phyloP scores from a whole-genome alignment of 352 stramenopile species.

The Globisporangium recalcitrans region DNA sequence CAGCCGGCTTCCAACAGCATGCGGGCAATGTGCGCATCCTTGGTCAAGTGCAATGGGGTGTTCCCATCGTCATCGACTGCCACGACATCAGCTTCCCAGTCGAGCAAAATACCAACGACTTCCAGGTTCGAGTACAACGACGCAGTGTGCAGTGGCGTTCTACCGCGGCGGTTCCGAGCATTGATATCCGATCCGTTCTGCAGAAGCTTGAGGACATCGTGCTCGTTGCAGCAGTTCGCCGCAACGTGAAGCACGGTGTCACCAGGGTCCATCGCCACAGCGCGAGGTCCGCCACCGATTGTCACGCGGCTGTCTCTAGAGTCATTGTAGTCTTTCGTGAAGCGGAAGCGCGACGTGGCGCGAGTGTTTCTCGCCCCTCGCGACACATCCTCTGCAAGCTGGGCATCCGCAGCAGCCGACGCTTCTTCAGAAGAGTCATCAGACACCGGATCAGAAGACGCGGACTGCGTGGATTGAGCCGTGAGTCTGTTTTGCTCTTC shows the following conservation, averaged over 20 bases:
- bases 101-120: slow-evolving; percentile 71
- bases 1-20: slow-evolving; percentile 82
- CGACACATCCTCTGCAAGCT: slow-evolving; percentile 16
- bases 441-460: slow-evolving; percentile 64
- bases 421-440: slow-evolving; percentile 65
- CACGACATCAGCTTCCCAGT: slow-evolving; percentile 77
- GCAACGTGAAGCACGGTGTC: slow-evolving; percentile 85
- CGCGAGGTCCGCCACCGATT: slow-evolving; percentile 50
- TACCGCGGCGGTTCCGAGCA: slow-evolving; percentile 66
- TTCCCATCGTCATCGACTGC: slow-evolving; percentile 81
- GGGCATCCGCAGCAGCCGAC: slow-evolving; percentile 15
- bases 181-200: slow-evolving; percentile 87
- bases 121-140: slow-evolving; percentile 79
- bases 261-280: slow-evolving; percentile 81
- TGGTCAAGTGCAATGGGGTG: slow-evolving; percentile 79
- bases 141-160: slow-evolving; percentile 79
- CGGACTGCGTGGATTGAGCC: slow-evolving; percentile 40
- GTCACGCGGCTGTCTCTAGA: slow-evolving; percentile 24
- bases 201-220: slow-evolving; percentile 80
- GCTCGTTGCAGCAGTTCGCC: slow-evolving; percentile 82
- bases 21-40: slow-evolving; percentile 63
- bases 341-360: slow-evolving; percentile 66
- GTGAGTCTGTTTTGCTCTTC: slow-evolving; percentile 53
- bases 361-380: slow-evolving; percentile 26
- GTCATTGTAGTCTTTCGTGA: slow-evolving; percentile 80